phyloP scores from a whole-genome alignment of 345 rosid species.

The Salix koriyanagi region DNA sequence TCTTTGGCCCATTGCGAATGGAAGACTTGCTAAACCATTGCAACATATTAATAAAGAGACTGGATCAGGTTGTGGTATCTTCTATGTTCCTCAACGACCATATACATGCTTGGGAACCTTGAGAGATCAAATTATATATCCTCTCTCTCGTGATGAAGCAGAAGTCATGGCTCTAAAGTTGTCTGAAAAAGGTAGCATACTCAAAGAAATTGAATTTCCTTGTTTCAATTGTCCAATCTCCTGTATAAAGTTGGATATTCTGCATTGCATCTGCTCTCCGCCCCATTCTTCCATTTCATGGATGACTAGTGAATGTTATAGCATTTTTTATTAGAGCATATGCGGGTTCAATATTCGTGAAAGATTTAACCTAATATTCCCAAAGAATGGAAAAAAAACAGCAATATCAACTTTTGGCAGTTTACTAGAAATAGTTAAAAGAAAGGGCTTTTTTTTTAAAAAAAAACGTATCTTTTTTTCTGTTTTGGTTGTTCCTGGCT shows the following conservation, averaged over 20 bases:
- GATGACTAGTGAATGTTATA: neutral
- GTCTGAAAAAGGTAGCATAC: conserved; percentile 49
- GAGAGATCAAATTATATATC: conserved; percentile 98
- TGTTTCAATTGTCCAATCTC: neutral
- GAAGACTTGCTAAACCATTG: conserved; percentile 66
- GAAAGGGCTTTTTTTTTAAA: neutral
- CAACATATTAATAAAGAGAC: conserved; percentile 45
- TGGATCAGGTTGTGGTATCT: conserved; percentile 64
- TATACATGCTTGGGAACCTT: conserved; percentile 96
- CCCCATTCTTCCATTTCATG: neutral
- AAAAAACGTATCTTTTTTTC: neutral
- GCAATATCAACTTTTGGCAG: neutral
- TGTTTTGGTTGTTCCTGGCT: neutral
- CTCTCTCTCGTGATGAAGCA: conserved; percentile 86
- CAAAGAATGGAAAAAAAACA: neutral
- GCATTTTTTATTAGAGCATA: neutral
- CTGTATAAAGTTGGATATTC: neutral
- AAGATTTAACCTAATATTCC: neutral
- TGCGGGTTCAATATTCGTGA: neutral
- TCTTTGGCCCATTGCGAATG: conserved; percentile 94
- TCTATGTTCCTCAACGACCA: conserved; percentile 90
- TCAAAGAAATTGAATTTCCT: conserved; percentile 9
- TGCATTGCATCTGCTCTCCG: neutral
- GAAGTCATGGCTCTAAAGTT: conserved; percentile 44
- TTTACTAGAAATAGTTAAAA: neutral